Base-by-base conservation (phyloP, 179 eudicot genomes). In the Gypsophila paniculata region DNA sequence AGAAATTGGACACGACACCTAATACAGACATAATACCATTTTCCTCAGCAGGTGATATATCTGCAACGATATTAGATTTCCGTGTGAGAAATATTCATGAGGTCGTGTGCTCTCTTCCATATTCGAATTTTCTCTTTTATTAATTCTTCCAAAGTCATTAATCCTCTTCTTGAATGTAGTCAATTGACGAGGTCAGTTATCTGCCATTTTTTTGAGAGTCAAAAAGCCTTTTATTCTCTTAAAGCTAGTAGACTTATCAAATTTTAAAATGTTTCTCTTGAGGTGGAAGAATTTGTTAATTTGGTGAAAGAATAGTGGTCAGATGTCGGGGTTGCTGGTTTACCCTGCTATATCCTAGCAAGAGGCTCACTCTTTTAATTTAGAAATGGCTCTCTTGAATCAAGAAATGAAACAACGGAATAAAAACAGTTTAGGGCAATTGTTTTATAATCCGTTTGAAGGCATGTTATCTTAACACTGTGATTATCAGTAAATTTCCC, bases 191-290 rank as follows among this genome's bases (percentile, higher is more conserved):
- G 17, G 42, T 13, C 68, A 11, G 5, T 21, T 7, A 42, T 42
- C 17, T 22, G 4, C 25, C 15, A 14, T 10, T 62, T 62, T 44
- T 62, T 62, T 23, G n/a, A n/a, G n/a, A 29, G 34, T 29, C 34
- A 29, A 1, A 29, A 29, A 29, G 34, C 4, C 34, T 29, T 29
- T 4, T 29, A 1, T 29, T 29, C 52, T 64, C 19, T 51, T 19
- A 18, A 18, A 17, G 68, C 52, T 2, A 42, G 38, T 38, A 38
- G 15, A 12, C 6, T 14, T 64, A 12, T 38, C 68, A 42, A 42
- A 44, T 42, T 42, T 12, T 29, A 64, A 21, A 64, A 64, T 9
- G 52, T 18, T 64, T 64, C 29, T n/a, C 68, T 64, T 38, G 52
- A 42, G 52, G 49, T 18, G 52, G 49, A 64, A 5, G 53, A 5